phyloP scores from a whole-genome alignment of 2,329 filamentous ascomycete genomes.

The Tricladium varicosporioides region DNA sequence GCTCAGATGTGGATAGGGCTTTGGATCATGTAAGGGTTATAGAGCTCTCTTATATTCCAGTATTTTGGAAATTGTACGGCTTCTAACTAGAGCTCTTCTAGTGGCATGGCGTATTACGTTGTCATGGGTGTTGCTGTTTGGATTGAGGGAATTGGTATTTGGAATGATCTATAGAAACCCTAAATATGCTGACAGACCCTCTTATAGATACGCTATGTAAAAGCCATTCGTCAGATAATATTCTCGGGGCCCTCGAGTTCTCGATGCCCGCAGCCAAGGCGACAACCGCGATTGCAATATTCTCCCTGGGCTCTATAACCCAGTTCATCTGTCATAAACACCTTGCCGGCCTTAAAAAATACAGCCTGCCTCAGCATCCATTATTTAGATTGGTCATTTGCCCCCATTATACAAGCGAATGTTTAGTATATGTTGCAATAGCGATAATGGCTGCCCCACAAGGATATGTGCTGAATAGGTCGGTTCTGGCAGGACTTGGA shows the following conservation, averaged over 20 bases:
- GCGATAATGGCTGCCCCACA: conserved; percentile 70
- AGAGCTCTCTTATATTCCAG: too few species aligned
- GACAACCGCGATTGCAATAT: conserved; percentile 57
- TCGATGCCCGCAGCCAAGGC: conserved; percentile 44
- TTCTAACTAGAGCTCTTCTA: neutral
- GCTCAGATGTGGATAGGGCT: conserved; percentile 85
- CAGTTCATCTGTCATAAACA: conserved; percentile 75
- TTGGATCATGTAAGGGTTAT: conserved; percentile 57
- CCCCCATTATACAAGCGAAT: conserved; percentile 91
- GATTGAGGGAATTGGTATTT: conserved; percentile 73
- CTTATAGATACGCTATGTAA: conserved; percentile 23
- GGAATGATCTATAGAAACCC: neutral
- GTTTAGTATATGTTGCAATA: conserved; percentile 77
- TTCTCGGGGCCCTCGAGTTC: conserved; percentile 21
- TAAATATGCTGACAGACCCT: conserved; percentile 16
- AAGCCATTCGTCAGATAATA: neutral
- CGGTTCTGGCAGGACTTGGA: conserved; percentile 64
- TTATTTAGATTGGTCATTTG: conserved; percentile 73
- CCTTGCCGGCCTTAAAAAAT: conserved; percentile 71
- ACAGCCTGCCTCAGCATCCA: conserved; percentile 73
- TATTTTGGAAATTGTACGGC: too few species aligned
- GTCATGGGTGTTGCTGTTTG: conserved; percentile 73
- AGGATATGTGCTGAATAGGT: conserved; percentile 66
- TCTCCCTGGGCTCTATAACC: conserved; percentile 65
- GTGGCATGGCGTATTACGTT: conserved; percentile 73